Conservation (phyloP, 2,329 filamentous ascomycete species). For the Lasiodiplodia gonubiensis region DNA sequence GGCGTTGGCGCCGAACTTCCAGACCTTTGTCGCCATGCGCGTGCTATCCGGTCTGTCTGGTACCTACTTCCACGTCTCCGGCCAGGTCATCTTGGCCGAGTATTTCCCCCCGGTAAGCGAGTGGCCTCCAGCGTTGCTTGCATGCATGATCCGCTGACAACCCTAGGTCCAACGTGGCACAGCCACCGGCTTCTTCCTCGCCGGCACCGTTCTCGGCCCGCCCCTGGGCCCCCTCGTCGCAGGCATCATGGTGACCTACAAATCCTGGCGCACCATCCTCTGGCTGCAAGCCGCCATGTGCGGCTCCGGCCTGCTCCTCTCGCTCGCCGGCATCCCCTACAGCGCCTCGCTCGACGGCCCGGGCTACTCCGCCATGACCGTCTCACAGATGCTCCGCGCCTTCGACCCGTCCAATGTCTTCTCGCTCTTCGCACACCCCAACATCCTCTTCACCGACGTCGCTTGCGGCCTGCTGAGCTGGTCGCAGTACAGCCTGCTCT, state of each 20-base stretch:
- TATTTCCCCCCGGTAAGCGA: conserved; percentile 33
- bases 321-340: conserved; percentile 36
- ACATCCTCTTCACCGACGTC: conserved; percentile 36
- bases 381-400: conserved; percentile 25
- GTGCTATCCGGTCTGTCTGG: conserved; percentile 33
- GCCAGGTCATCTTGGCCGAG: conserved; percentile 34
- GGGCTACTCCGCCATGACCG: background rate
- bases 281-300: conserved; percentile 44
- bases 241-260: conserved; percentile 41
- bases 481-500: conserved; percentile 34
- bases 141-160: background rate
- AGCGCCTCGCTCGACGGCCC: conserved; percentile 1
- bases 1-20: conserved; percentile 30
- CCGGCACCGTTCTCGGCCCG: conserved; percentile 51
- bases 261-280: conserved; percentile 40
- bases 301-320: conserved; percentile 37
- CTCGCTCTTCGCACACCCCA: conserved; percentile 34
- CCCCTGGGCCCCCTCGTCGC: conserved; percentile 46
- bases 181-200: conserved; percentile 52
- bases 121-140: too few relatives aligned
- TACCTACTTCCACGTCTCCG: conserved; percentile 33
- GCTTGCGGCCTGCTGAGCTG: conserved; percentile 36
- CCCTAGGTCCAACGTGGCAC: conserved; percentile 48
- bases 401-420: conserved; percentile 37
- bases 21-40: conserved; percentile 32